A percentile compares a stretch with the other conserved stretches of the same genome.
phyloP scores from a whole-genome alignment of 1,139 yeast species.

The Yamadazyma taylorii region DNA sequence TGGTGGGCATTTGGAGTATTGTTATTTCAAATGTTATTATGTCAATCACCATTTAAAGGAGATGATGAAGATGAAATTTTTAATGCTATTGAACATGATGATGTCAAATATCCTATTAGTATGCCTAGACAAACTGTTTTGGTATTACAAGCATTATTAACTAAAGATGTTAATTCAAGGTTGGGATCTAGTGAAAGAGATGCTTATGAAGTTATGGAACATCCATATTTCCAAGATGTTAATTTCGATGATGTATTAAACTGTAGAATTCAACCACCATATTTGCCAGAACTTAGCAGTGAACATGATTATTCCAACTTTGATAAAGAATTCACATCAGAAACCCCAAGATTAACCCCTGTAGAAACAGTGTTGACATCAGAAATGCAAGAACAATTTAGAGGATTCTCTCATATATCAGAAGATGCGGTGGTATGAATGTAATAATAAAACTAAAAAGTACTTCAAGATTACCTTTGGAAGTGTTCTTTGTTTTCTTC shows the following conservation, averaged over 20 bases:
- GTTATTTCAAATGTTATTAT: slow-evolving; percentile 90
- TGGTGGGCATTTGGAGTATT: slow-evolving; percentile 99
- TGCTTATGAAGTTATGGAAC: slow-evolving; percentile 92
- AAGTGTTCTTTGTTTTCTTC: background rate
- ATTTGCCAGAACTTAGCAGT: slow-evolving; percentile 73
- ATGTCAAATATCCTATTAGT: slow-evolving; percentile 95
- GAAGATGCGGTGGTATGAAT: slow-evolving; percentile 54
- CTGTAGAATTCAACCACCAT: slow-evolving; percentile 81
- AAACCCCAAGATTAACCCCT: slow-evolving; percentile 93
- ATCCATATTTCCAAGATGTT: slow-evolving; percentile 87
- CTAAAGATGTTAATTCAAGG: slow-evolving; percentile 83
- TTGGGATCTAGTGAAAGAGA: slow-evolving; percentile 86
- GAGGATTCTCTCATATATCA: slow-evolving; percentile 91
- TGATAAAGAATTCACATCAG: slow-evolving; percentile 92
- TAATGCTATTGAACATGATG: slow-evolving; percentile 96
- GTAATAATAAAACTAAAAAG: too few species aligned
- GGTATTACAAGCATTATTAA: slow-evolving; percentile 82
- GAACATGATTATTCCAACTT: slow-evolving; percentile 93
- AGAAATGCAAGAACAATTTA: slow-evolving; percentile 91
- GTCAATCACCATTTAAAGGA: slow-evolving; percentile 97
- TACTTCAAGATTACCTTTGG: too few species aligned
- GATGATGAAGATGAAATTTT: slow-evolving; percentile 98
- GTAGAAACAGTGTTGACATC: slow-evolving; percentile 85
- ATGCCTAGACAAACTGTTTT: slow-evolving; percentile 98
- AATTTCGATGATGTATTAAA: slow-evolving; percentile 83